Evolutionary conservation across 352 stramenopile genomes (phyloP).

Genomic region (Pythium inflatum): DNA sequence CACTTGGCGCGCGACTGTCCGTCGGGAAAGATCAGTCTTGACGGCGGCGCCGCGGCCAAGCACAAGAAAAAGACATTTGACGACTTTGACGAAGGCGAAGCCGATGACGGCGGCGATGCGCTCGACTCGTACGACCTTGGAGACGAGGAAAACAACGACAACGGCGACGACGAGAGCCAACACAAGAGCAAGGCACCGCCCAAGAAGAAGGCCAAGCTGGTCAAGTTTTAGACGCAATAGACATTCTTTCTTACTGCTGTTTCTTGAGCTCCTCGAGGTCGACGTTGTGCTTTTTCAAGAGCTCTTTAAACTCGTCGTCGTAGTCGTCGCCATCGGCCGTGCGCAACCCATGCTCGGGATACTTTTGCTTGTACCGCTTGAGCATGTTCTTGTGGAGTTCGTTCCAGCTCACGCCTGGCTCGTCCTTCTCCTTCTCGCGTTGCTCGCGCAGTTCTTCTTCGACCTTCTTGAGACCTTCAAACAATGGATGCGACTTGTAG

Average conservation of each 20-base stretch:
- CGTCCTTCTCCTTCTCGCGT: constrained; percentile 49
- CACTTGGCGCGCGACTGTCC: constrained; percentile 88
- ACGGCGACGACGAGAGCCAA: constrained; percentile 32
- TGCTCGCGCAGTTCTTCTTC: constrained; percentile 71
- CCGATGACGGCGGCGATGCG: constrained; percentile 48
- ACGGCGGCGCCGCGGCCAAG: constrained; percentile 56
- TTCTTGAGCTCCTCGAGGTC: constrained; percentile 63
- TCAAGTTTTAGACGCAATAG: constrained; percentile 31
- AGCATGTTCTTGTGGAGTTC: constrained; percentile 76
- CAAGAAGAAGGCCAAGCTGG: constrained; percentile 24
- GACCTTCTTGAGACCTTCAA: constrained; percentile 76
- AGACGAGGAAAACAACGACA: constrained; percentile 42
- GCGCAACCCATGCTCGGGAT: constrained; percentile 60
- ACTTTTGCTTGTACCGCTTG: constrained; percentile 80
- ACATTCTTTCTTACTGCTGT: constrained; percentile 36
- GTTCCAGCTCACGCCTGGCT: constrained; percentile 78
- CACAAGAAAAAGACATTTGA: constrained; percentile 79
- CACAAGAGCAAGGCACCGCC: constrained; percentile 27
- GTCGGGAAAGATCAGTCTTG: constrained; percentile 62
- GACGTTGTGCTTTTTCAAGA: constrained; percentile 81
- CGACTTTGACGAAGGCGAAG: constrained; percentile 64
- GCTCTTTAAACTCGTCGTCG: constrained; percentile 84
- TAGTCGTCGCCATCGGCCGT: constrained; percentile 65
- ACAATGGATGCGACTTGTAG: constrained; percentile 55
- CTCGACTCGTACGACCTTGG: constrained; percentile 51